Evolutionary conservation across 225 moss, liverwort and hornwort species (phyloP).

Genomic region (Sphagnum tenellum): DNA sequence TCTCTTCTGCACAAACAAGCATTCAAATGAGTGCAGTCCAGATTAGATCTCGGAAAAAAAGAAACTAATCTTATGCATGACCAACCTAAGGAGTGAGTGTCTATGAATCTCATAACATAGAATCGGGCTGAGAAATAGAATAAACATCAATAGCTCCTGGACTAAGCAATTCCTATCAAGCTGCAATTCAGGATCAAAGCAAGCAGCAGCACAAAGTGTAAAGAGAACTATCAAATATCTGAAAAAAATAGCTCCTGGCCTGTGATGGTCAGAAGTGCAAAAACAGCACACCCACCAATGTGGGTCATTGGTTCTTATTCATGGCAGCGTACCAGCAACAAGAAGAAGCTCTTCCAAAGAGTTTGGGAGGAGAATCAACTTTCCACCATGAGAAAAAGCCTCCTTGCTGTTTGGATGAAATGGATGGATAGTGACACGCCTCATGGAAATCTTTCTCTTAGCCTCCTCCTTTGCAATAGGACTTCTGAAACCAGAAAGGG

Average conservation of each 20-base stretch:
- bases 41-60: no score
- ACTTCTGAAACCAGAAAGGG: no score
- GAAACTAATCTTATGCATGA: not conserved
- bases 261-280: not conserved
- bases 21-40: not conserved
- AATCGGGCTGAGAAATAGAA: not conserved
- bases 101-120: not conserved
- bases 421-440: slow-evolving; percentile 29
- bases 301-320: not conserved
- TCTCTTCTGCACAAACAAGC: slow-evolving; percentile 27
- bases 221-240: no score
- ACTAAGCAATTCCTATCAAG: no score
- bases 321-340: slow-evolving; percentile 22
- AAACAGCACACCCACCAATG: not conserved
- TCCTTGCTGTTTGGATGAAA: slow-evolving; percentile 45
- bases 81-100: not conserved
- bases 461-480: no score
- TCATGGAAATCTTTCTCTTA: not conserved
- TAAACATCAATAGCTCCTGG: no score
- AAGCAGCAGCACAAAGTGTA: no score
- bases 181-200: no score
- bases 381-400: slow-evolving; percentile 18
- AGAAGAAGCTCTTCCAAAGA: slow-evolving; percentile 31
- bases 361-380: slow-evolving; percentile 31
- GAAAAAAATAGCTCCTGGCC: not conserved